Percentiles rank a stretch among this genome's conserved stretches.
Conservation (phyloP, 305 asterid species). For the Coffea humblotiana region DNA sequence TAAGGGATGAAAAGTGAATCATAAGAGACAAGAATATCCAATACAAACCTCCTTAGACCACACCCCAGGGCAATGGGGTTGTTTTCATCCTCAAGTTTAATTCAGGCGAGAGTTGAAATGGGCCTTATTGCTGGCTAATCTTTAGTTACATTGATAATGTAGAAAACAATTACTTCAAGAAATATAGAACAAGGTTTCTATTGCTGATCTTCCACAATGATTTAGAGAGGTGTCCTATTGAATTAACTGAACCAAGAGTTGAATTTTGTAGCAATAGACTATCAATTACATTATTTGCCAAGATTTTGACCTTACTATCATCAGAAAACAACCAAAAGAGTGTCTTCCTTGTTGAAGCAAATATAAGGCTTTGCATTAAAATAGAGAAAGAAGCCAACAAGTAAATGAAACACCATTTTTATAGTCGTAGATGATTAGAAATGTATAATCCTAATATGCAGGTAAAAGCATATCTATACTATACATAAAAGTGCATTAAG, state of each 20-base stretch:
- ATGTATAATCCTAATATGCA: too few relatives aligned
- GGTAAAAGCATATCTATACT: background rate
- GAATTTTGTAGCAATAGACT: slow-evolving; percentile 39
- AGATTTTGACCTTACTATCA: slow-evolving; percentile 51
- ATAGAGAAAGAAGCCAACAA: slow-evolving; percentile 1
- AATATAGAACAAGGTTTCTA: slow-evolving; percentile 5
- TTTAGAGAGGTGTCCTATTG: slow-evolving; percentile 31
- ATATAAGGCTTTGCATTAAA: slow-evolving; percentile 54
- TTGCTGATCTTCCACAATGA: slow-evolving; percentile 37
- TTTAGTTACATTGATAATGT: slow-evolving; percentile 2
- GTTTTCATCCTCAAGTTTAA: background rate
- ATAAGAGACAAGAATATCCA: background rate
- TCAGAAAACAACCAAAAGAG: slow-evolving; percentile 56
- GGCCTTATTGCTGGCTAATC: slow-evolving; percentile 39
- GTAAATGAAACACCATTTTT: slow-evolving; percentile 1
- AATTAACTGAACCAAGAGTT: slow-evolving; percentile 19
- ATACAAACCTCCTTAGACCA: too few relatives aligned
- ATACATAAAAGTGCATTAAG: background rate
- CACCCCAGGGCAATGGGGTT: background rate
- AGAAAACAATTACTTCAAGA: slow-evolving; percentile 5
- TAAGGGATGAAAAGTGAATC: too few relatives aligned
- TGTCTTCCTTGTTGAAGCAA: slow-evolving; percentile 56
- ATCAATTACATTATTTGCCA: slow-evolving; percentile 48
- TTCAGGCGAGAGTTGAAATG: background rate
- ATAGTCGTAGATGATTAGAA: background rate